Conservation (phyloP, 2,329 filamentous ascomycete genomes). For the Diaporthe longicolla region DNA sequence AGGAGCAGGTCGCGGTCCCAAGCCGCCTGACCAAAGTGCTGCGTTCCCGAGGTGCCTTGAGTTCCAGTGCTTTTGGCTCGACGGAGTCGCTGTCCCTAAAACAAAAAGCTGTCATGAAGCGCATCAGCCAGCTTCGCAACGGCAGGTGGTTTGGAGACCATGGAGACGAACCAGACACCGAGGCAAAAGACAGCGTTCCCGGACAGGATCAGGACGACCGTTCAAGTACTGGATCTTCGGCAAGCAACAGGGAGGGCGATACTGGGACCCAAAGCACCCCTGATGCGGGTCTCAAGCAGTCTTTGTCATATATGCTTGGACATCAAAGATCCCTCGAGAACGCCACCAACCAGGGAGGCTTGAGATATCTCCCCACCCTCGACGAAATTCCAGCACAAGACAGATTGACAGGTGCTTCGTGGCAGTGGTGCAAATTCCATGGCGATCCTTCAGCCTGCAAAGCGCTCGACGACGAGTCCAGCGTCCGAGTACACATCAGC, state of each 20-base stretch:
- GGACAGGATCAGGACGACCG: background rate
- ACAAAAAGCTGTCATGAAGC: background rate
- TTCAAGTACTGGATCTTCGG: background rate
- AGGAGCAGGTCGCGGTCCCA: background rate
- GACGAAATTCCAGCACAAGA: conserved; percentile 33
- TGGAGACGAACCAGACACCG: background rate
- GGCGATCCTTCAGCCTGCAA: conserved; percentile 17
- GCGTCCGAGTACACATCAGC: conserved; percentile 17
- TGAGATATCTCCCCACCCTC: conserved; percentile 25
- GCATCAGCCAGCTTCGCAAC: background rate
- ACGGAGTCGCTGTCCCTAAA: conserved; percentile 22
- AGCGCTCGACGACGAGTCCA: conserved; percentile 21
- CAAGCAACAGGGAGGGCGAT: background rate
- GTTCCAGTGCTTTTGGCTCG: conserved; percentile 6
- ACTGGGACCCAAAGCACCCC: background rate
- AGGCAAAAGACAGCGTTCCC: background rate
- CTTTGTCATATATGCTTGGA: background rate
- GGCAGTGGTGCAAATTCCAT: conserved; percentile 33
- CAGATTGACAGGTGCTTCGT: background rate
- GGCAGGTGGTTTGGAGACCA: conserved; percentile 28
- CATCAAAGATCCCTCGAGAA: conserved; percentile 21
- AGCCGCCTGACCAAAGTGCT: conserved; percentile 15
- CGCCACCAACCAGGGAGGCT: background rate
- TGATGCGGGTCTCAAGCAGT: background rate
- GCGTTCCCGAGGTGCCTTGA: background rate